These are phyloP conservation scores for Microthyrium microscopicum DNA, from an alignment of 2,329 filamentous ascomycete genomes.

Conservation along the genomic window DNA sequence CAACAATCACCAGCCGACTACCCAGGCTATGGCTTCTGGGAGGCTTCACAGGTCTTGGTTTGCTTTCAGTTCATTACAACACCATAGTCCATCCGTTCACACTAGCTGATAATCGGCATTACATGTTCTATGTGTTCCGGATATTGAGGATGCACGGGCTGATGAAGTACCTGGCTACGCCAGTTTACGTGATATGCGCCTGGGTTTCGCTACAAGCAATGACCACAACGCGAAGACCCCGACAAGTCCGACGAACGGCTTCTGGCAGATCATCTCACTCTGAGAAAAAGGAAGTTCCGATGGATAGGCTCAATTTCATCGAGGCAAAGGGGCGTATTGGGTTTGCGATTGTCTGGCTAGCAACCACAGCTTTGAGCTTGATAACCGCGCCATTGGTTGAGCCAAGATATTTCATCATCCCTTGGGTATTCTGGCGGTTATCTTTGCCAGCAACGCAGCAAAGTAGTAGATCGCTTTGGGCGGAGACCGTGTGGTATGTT, in stretches of 20 bases:
- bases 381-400: conserved; percentile 85
- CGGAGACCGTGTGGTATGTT: conserved; percentile 56
- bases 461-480: conserved; percentile 27
- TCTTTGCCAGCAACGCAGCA: conserved; percentile 41
- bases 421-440: conserved; percentile 85
- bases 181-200: conserved; percentile 53
- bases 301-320: conserved; percentile 5
- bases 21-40: conserved; percentile 5
- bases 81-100: conserved; percentile 94
- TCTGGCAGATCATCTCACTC: too few relatives aligned
- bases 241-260: too few relatives aligned
- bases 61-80: conserved; percentile 52
- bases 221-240: too few relatives aligned
- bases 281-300: conserved; percentile 4
- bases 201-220: conserved; percentile 53
- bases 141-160: conserved; percentile 50
- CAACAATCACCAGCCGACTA: conserved; percentile 10
- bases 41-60: conserved; percentile 15
- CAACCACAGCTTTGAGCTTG: conserved; percentile 60
- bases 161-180: conserved; percentile 50
- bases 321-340: conserved; percentile 25
- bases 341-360: conserved; percentile 45
- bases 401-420: conserved; percentile 88
- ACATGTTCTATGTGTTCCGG: conserved; percentile 92
- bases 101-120: conserved; percentile 89